Percentiles rank a stretch among this genome's conserved stretches.
These are phyloP conservation scores for Darksidea phi DNA, from an alignment of 495 filamentous ascomycete species.

Conservation along the genomic window DNA sequence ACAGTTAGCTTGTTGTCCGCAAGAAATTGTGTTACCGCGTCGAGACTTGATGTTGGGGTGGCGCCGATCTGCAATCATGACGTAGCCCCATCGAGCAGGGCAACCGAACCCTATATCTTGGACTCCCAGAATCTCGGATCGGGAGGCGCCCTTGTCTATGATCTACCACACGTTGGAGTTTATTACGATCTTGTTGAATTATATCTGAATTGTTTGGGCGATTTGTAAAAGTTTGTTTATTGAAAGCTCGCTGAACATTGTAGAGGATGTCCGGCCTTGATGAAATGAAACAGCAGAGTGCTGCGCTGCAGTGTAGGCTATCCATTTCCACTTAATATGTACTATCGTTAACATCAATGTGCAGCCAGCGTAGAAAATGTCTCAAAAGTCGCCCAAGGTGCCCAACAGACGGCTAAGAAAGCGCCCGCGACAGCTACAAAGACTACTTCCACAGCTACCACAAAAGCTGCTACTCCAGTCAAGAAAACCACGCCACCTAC, in stretches of 20 bases:
- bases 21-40: too few relatives aligned
- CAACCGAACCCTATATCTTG: too few relatives aligned
- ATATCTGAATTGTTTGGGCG: not conserved
- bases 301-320: conserved; percentile 29
- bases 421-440: conserved; percentile 13
- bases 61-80: too few relatives aligned
- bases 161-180: conserved; percentile 5
- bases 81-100: too few relatives aligned
- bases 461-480: conserved; percentile 4
- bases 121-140: too few relatives aligned
- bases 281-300: conserved; percentile 33
- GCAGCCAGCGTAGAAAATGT: conserved; percentile 17
- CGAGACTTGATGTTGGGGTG: too few relatives aligned
- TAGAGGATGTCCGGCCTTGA: conserved; percentile 29
- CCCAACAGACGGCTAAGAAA: conserved; percentile 21
- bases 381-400: conserved; percentile 9
- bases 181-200: not conserved
- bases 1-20: too few relatives aligned
- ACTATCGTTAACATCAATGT: not conserved
- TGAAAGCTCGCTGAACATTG: not conserved
- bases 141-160: conserved; percentile 1
- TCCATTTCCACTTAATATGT: not conserved
- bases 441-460: conserved; percentile 8
- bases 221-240: not conserved
- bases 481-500: conserved; percentile 6